A percentile compares a stretch with the other conserved stretches of the same genome.
Evolutionary conservation across 768 basidiomycete genomes (phyloP).

Genomic region (Mrakia blollopis): DNA sequence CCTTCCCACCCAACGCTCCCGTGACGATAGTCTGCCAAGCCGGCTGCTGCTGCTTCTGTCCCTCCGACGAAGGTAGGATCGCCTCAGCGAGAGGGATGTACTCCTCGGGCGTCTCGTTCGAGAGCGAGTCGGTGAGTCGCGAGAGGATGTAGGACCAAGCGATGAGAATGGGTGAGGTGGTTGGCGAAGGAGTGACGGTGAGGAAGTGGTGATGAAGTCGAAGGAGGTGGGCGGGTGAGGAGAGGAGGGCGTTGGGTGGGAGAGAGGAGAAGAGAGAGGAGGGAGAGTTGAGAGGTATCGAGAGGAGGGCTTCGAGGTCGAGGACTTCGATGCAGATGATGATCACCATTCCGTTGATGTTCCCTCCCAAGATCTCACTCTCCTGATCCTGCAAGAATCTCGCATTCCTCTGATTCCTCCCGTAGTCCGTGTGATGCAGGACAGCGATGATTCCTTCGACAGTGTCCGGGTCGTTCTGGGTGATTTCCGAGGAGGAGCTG

Average conservation of each 20-base stretch:
- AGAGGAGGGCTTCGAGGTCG: constrained; percentile 61
- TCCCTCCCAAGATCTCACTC: constrained; percentile 54
- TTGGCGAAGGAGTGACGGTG: constrained; percentile 54
- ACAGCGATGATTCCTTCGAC: constrained; percentile 39
- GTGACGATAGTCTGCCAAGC: constrained; percentile 14
- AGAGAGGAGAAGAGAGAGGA: constrained; percentile 52
- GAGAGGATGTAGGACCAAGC: constrained; percentile 82
- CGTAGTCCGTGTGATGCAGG: constrained; percentile 37
- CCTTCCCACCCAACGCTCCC: not conserved
- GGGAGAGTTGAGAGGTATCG: constrained; percentile 54
- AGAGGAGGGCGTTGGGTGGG: not conserved
- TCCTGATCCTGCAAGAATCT: constrained; percentile 72
- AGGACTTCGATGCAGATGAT: constrained; percentile 58
- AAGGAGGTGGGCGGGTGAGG: not conserved
- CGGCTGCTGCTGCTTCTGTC: not conserved
- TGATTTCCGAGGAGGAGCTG: constrained; percentile 48
- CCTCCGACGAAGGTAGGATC: constrained; percentile 9
- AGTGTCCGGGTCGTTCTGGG: constrained; percentile 28
- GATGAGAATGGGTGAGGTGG: constrained; percentile 66
- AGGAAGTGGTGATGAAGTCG: constrained; percentile 62
- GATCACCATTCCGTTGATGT: constrained; percentile 59
- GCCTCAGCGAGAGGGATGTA: constrained; percentile 35
- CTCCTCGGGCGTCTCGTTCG: constrained; percentile 40
- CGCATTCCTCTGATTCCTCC: constrained; percentile 56
- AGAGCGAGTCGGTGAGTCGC: constrained; percentile 50